Percentiles rank a stretch among this genome's conserved stretches.
These are phyloP conservation scores for Pleurotus cornucopiae DNA, from an alignment of 768 basidiomycete species.

Conservation along the genomic window DNA sequence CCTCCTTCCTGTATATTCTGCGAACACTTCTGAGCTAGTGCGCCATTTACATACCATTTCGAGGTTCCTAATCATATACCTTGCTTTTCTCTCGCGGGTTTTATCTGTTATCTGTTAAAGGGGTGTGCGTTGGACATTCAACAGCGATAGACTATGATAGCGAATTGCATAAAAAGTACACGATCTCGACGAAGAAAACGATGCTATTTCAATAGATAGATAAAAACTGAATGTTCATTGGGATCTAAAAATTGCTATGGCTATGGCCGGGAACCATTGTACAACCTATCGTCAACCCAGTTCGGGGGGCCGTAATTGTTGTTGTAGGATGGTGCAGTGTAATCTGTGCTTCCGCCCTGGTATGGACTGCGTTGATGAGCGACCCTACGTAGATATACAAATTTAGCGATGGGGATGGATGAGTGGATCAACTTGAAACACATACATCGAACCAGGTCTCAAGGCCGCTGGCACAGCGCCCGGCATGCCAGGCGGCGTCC, in stretches of 20 bases:
- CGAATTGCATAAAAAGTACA: conserved; percentile 5
- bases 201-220: not conserved
- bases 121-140: no score
- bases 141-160: not conserved
- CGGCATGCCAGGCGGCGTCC: not conserved
- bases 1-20: no score
- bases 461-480: conserved; percentile 4
- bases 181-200: not conserved
- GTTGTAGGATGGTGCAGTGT: conserved; percentile 23
- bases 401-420: conserved; percentile 10
- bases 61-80: no score
- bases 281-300: conserved; percentile 44
- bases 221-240: not conserved
- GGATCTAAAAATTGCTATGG: not conserved
- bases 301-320: conserved; percentile 22
- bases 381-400: conserved; percentile 21
- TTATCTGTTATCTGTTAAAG: no score
- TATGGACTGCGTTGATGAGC: conserved; percentile 23
- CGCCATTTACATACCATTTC: no score
- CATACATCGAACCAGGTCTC: conserved; percentile 22
- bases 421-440: not conserved
- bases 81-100: no score
- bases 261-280: conserved; percentile 27
- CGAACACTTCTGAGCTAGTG: no score
- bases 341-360: conserved; percentile 16